Evolutionary conservation across 1,139 yeast genomes (phyloP).

Genomic region (Candida sanyaensis): DNA sequence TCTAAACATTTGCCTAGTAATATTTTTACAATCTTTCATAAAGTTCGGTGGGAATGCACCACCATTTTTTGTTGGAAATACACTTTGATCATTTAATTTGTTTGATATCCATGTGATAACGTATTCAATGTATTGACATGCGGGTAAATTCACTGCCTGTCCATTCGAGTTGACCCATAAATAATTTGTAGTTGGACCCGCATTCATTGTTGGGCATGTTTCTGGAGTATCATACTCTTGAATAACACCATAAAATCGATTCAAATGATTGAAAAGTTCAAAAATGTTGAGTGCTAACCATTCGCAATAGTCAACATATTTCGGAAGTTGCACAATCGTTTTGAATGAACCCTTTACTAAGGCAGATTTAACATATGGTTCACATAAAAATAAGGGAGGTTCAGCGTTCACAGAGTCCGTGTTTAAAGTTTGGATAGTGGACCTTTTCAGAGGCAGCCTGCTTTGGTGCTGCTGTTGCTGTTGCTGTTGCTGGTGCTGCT

Average conservation of each 20-base stretch:
- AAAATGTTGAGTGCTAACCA: conserved; percentile 95
- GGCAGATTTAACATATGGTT: conserved; percentile 92
- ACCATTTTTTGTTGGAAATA: conserved; percentile 93
- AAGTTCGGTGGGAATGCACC: conserved; percentile 91
- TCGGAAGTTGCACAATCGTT: conserved; percentile 92
- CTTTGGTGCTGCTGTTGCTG: conserved; percentile 7
- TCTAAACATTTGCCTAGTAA: conserved; percentile 88
- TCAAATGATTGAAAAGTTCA: conserved; percentile 83
- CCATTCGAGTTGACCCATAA: conserved; percentile 83
- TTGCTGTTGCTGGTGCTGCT: conserved; percentile 10
- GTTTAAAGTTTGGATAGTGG: conserved; percentile 17
- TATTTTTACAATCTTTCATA: conserved; percentile 78
- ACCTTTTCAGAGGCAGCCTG: conserved; percentile 8
- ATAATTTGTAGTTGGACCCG: conserved; percentile 90
- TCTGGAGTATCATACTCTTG: conserved; percentile 90
- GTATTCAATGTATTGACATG: conserved; percentile 87
- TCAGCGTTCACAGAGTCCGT: conserved; percentile 5
- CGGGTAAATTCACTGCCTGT: conserved; percentile 85
- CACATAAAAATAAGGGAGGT: conserved; percentile 74
- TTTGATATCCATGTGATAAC: conserved; percentile 89
- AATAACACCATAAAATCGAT: conserved; percentile 85
- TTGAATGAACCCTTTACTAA: conserved; percentile 96
- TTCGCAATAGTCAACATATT: conserved; percentile 90
- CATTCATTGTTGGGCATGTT: conserved; percentile 90
- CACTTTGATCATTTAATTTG: conserved; percentile 83